Evolutionary conservation across 768 basidiomycete species (phyloP), one percentile per base, ranked within the genome.

Genomic region (Termitomyces sp.): DNA sequence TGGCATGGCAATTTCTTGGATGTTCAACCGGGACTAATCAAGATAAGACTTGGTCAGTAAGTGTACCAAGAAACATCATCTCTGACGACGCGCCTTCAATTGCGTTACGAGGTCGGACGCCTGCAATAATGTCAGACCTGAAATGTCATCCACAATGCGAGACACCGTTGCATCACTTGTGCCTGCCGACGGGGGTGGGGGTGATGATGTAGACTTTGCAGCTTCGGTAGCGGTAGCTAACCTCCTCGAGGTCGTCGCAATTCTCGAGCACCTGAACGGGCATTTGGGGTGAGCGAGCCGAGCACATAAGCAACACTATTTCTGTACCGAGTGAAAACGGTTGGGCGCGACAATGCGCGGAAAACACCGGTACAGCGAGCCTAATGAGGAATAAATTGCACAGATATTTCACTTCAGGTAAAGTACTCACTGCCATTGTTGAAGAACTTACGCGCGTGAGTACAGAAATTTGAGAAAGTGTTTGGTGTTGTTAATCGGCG

Each of bases 1-100:
- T 45, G 94, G 93, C 80, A 97, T 83, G 17, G 94, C 93, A 67
- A 98, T 91, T 77, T 98, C 96, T 74, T 95, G 91, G 60, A 99
- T 99, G 70, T 98, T 98, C 58, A 99, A 72, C 58, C 90, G 87
- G 49, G 91, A 79, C 96, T 98, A 50, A 41, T 21, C 17, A 50
- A 42, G 17, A 57, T 21, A 53, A 23, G 3, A 55, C 43, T 28
- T 28, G 19, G 4, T 51, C n/a, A 59, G 48, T 45, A 41, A 4
- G 19, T 40, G 23, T 21, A 19, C 32, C 16, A 21, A 16, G 9
- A 37, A 5, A 23, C 6, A 41, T 17, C 21, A 7, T 51, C n/a
- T 44, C 23, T 30, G 21, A 30, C 19, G 37, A 58, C 76, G 66
- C 63, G 90, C 96, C 83, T 99, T 99, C 66, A 99, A 80, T 32